Evolutionary conservation across 2,329 filamentous ascomycete genomes (phyloP).

Genomic region (Neopestalotiopsis sp.): DNA sequence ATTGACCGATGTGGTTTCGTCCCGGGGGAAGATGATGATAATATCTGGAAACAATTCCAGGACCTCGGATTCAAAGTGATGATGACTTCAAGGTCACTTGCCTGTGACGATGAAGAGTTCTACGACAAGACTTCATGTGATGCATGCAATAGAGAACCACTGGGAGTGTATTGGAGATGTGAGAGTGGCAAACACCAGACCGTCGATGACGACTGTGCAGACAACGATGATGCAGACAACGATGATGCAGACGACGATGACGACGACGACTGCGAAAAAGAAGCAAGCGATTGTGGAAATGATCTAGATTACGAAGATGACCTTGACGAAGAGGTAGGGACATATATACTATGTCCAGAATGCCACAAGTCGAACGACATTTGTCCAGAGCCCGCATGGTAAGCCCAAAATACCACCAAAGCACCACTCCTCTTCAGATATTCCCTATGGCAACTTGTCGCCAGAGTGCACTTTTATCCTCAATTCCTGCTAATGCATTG

Average conservation of each 20-base stretch:
- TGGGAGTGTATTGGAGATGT: not conserved
- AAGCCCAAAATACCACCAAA: not conserved
- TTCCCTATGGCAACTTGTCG: not conserved
- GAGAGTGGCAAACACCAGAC: slow-evolving; percentile 5
- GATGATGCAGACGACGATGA: not conserved
- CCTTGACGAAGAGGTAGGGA: not conserved
- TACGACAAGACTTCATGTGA: not conserved
- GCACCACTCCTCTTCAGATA: not conserved
- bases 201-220: not conserved
- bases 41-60: not conserved
- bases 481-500: not conserved
- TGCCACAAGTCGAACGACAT: not conserved
- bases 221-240: not conserved
- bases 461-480: not conserved
- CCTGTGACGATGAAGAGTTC: not conserved
- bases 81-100: slow-evolving; percentile 9
- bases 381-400: slow-evolving; percentile 4
- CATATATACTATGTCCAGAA: not conserved
- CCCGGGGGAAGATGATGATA: not conserved
- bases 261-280: not conserved
- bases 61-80: not conserved
- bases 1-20: not conserved
- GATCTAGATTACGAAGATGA: not conserved
- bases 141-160: not conserved
- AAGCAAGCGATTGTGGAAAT: not conserved